A percentile compares a stretch with the other conserved stretches of the same genome.
Conservation (phyloP, 2,329 filamentous ascomycete species). For the Penicillium sp. region DNA sequence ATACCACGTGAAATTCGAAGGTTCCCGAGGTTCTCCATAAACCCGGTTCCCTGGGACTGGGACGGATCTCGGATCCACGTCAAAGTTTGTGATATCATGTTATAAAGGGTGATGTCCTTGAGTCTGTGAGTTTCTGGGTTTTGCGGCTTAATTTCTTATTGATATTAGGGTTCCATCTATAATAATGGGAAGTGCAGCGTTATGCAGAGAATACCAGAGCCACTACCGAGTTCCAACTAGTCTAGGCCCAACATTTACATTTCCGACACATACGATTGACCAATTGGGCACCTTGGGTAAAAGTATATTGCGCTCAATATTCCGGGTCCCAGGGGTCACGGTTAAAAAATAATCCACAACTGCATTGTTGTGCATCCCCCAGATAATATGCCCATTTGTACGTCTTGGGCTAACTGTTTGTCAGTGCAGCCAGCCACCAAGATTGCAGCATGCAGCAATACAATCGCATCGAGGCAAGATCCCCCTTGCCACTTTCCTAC, state of each 20-base stretch:
- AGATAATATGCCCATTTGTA: background rate
- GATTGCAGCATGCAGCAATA: background rate
- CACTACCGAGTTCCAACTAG: background rate
- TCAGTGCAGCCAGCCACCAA: slow-evolving; percentile 1
- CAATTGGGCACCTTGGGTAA: background rate
- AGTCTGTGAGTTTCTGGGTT: background rate
- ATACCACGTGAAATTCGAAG: slow-evolving; percentile 1
- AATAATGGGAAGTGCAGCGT: background rate
- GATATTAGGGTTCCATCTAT: background rate
- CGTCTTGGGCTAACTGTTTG: background rate
- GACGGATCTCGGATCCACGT: slow-evolving; percentile 21
- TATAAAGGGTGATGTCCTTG: background rate
- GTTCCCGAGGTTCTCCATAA: background rate
- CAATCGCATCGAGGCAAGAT: background rate
- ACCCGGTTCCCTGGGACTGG: slow-evolving; percentile 16
- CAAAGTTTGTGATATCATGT: slow-evolving; percentile 1
- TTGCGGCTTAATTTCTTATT: background rate
- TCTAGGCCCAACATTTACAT: background rate
- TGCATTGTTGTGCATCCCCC: background rate
- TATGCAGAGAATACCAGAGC: background rate
- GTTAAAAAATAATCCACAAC: background rate
- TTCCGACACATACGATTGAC: background rate
- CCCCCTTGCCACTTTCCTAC: background rate
- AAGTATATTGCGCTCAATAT: background rate
- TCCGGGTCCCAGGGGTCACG: background rate